Percentiles rank a stretch among this genome's conserved stretches.
Conservation (phyloP, 352 stramenopile genomes). For the Phytophthora cactorum region DNA sequence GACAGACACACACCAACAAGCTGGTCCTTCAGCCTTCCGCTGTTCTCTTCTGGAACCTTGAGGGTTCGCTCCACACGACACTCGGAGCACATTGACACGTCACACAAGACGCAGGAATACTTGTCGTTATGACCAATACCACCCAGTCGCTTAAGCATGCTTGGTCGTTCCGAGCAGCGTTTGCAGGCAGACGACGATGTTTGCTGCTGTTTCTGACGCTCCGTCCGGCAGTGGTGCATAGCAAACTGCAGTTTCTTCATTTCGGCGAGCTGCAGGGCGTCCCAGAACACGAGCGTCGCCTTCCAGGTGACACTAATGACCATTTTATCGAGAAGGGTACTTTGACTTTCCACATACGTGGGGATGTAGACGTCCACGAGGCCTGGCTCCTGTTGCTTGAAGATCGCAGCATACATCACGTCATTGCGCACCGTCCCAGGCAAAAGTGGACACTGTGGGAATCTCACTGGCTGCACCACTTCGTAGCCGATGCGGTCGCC, state of each 20-base stretch:
- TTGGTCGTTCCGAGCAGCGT: slow-evolving; percentile 13
- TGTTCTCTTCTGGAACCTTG: slow-evolving; percentile 15
- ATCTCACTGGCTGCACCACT: slow-evolving; percentile 47
- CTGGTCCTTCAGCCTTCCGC: slow-evolving; percentile 11
- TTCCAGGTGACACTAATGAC: slow-evolving; percentile 18
- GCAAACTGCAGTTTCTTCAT: slow-evolving; percentile 35
- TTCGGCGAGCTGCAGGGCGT: slow-evolving; percentile 20
- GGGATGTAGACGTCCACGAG: slow-evolving; percentile 30
- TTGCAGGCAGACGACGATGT: slow-evolving; percentile 11
- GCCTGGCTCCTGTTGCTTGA: slow-evolving; percentile 28
- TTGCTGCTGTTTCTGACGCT: slow-evolving; percentile 17
- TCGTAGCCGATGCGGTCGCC: slow-evolving; percentile 57
- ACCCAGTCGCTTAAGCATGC: slow-evolving; percentile 10
- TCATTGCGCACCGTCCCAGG: slow-evolving; percentile 25
- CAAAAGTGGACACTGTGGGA: slow-evolving; percentile 20
- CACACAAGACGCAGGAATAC: slow-evolving; percentile 23
- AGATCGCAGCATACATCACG: slow-evolving; percentile 33
- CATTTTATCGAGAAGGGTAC: slow-evolving; percentile 22
- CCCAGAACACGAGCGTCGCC: slow-evolving; percentile 21
- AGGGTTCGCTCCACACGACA: slow-evolving; percentile 25
- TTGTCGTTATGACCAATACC: slow-evolving; percentile 8
- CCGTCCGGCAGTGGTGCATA: neutral
- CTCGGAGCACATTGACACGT: slow-evolving; percentile 12
- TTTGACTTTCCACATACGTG: slow-evolving; percentile 25
- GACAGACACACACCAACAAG: slow-evolving; percentile 24